A percentile compares a stretch with the other conserved stretches of the same genome.
phyloP scores from a whole-genome alignment of 2,329 filamentous ascomycete species.

The Cytospora paraplurivora region DNA sequence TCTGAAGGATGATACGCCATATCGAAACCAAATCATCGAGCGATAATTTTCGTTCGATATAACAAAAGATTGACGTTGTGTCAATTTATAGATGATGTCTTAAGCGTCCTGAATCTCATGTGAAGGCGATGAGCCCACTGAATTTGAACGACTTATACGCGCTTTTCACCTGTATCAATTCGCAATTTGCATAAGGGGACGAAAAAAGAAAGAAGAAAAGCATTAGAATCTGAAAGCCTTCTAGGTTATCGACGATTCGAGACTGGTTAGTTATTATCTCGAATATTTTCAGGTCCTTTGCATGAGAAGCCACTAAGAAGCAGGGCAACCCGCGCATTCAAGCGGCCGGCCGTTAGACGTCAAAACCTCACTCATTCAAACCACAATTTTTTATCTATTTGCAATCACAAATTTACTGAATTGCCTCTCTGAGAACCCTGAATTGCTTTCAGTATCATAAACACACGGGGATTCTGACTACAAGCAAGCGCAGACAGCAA shows the following conservation, averaged over 20 bases:
- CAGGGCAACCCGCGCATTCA: not conserved
- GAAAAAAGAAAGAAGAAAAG: not conserved
- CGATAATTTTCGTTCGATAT: too few relatives aligned
- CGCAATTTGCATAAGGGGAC: too few relatives aligned
- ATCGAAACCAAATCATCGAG: too few relatives aligned
- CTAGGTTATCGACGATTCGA: not conserved
- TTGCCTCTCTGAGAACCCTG: not conserved
- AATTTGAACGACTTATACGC: too few relatives aligned
- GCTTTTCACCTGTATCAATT: too few relatives aligned
- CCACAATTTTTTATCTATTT: too few relatives aligned
- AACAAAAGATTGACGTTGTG: too few relatives aligned
- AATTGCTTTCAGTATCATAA: not conserved
- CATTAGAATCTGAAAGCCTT: not conserved
- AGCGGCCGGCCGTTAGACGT: not conserved
- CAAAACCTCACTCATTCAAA: not conserved
- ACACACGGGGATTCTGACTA: not conserved
- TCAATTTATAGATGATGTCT: too few relatives aligned
- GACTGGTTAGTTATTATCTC: not conserved
- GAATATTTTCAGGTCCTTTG: not conserved
- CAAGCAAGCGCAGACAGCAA: not conserved
- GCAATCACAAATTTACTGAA: not conserved
- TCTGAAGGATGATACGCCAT: not conserved
- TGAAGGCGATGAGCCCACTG: too few relatives aligned
- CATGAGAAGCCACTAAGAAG: constrained; percentile 1
- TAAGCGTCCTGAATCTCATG: too few relatives aligned